These are phyloP conservation scores for Plasmodium fragile DNA, from an alignment of 169 alveolate species.

Conservation along the genomic window DNA sequence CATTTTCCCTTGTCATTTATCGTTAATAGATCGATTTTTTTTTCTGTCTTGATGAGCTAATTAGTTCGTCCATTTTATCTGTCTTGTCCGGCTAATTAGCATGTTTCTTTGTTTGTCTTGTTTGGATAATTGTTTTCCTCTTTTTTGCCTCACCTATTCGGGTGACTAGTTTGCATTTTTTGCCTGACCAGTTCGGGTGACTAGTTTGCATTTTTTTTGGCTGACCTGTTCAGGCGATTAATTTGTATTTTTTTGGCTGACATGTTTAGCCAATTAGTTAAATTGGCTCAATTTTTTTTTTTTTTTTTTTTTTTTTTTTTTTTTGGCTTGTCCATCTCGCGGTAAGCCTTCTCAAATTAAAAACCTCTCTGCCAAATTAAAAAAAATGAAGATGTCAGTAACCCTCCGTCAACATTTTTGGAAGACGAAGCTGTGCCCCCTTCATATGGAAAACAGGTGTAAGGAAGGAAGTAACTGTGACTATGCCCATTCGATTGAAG, in stretches of 20 bases:
- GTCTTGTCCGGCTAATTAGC: not conserved
- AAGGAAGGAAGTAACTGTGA: constrained; percentile 79
- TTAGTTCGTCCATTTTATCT: constrained; percentile 14
- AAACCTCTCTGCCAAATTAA: not conserved
- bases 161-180: not conserved
- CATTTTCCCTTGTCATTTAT: not conserved
- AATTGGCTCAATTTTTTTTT: constrained; percentile 11
- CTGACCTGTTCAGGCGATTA: not conserved
- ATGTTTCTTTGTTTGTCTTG: not conserved
- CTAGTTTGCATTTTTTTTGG: not conserved
- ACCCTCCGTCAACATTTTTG: constrained; percentile 77
- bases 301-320: constrained; percentile 1
- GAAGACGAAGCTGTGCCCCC: constrained; percentile 74
- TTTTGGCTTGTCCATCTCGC: constrained; percentile 5
- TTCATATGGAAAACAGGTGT: constrained; percentile 71
- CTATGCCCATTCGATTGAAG: constrained; percentile 82
- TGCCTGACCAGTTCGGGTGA: not conserved
- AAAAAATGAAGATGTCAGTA: constrained; percentile 77
- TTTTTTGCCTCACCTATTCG: not conserved
- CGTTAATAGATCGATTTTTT: not conserved
- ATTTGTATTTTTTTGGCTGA: not conserved
- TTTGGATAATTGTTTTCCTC: not conserved
- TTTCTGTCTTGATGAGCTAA: not conserved
- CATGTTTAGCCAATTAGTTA: not conserved
- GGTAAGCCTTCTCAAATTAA: not conserved